Evolutionary conservation across 2,329 filamentous ascomycete genomes (phyloP), one percentile per base, ranked within the genome.

Genomic region (Colletotrichum magnum): DNA sequence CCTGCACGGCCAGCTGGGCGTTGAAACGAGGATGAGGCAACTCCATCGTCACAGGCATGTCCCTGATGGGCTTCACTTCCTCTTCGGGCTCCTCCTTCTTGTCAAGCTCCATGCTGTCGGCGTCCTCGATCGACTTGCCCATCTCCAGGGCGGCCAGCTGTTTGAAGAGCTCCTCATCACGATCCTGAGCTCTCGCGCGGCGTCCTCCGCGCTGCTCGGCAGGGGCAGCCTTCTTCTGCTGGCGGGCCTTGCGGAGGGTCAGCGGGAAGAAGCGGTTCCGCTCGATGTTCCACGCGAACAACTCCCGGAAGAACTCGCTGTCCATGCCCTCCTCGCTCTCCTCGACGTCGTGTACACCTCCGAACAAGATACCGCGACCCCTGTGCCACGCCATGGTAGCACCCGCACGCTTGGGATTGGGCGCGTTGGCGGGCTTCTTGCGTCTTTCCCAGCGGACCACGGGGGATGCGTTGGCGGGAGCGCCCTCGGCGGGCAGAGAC

Each of bases 351-450:
- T 98, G 94, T 4, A 99, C 96, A 60, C 96, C 96, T 52, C 96
- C 96, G 78, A 98, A 98, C 75, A 94, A 83, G 66, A 99, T 95
- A 1, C 96, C 96, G 70, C 96, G 90, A 0, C 95, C 95, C 80
- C 95, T 96, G 82, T 99, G 96, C 79, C 92, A 94, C 0, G 94
- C 90, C 95, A 98, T 98, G 2, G 95, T 98, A 1, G 94, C 90
- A 39, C 96, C 96, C 3, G 94, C 95, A 24, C 96, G 90, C 13
- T 92, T 81, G 5, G 96, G 96, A 72, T 90, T 93, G 0, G 96
- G 96, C 7, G 93, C 84, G 77, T 99, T 99, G 32, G 93, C 93
- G 1, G 96, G 95, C 81, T 92, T 93, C 86, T 98, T 99, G 68
- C 96, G 88, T 72, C 91, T 91, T 82, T 99, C 96, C 96, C 96